Evolutionary conservation across 2,329 filamentous ascomycete genomes (phyloP), one percentile per base, ranked within the genome.

Genomic region (Clonostachys rosea): DNA sequence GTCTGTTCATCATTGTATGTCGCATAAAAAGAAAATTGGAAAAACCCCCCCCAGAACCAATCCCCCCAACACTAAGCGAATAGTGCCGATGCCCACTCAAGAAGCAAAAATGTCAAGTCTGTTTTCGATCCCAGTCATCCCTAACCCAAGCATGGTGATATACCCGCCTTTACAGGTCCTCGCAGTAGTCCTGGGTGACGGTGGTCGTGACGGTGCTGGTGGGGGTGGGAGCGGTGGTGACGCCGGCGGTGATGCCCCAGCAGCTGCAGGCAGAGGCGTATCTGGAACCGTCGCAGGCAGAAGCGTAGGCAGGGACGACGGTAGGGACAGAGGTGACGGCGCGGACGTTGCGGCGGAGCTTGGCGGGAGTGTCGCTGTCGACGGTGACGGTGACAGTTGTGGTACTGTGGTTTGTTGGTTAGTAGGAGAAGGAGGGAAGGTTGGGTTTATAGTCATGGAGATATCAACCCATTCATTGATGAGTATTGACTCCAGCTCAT

Each of bases 201-300:
- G 69, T 73, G 47, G 70, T 64, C 33, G 68, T 72, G 47, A 61
- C 57, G 9, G 68, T 72, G 35, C 62, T 57, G 49, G 69, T 73
- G 20, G 69, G 64, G 35, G 53, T 56, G 30, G 66, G 54, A 46
- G 64, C 68, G 11, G 69, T 72, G 48, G 59, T 63, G 42, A 65
- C 60, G 24, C 57, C 50, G 36, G 60, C 61, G 37, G 68, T 71
- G 59, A 74, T 62, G 43, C 70, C 69, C 60, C 64, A 74, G 66
- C 71, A 74, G 45, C 59, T 61, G 65, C 70, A 74, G 46, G 66
- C 70, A 36, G 69, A 68, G 34, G 67, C 59, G 60, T 71, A 74
- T 42, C 59, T 57, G 34, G 51, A 55, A 40, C 58, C 51, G 46
- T 58, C 56, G 59, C 69, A 73, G 41, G 57, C 57, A 17, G 64